A percentile compares a stretch with the other conserved stretches of the same genome.
Evolutionary conservation across 371 early-diverging fungal genomes (phyloP).

Genomic region (Thermomucor indicae-seudaticae): DNA sequence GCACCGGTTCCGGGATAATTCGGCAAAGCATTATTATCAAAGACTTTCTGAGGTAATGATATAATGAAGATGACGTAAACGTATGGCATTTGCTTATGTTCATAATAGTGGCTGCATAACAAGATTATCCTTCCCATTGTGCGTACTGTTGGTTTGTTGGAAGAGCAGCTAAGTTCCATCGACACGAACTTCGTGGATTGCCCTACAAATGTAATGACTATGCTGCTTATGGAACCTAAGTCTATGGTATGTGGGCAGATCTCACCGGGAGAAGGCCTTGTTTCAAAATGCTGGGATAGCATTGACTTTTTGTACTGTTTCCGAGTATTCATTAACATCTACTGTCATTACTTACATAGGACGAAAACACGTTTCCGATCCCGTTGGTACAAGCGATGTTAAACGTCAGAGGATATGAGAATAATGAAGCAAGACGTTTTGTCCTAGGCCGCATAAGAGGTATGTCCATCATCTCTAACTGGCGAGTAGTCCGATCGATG

Average conservation of each 20-base stretch:
- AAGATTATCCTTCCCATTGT: constrained; percentile 8
- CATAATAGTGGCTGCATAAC: constrained; percentile 6
- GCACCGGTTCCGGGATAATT: constrained; percentile 11
- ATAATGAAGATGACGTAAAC: not conserved
- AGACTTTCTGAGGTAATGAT: constrained; percentile 5
- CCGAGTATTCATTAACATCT: too few relatives aligned
- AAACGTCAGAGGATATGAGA: constrained; percentile 8
- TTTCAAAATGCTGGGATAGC: not conserved
- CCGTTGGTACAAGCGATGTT: constrained; percentile 6
- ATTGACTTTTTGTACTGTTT: not conserved
- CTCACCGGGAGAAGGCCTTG: too few relatives aligned
- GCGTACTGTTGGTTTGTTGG: constrained; percentile 3
- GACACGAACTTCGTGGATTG: constrained; percentile 10
- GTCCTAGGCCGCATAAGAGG: constrained; percentile 11
- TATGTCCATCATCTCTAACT: not conserved
- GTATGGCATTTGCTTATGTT: not conserved
- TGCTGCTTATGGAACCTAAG: constrained; percentile 5
- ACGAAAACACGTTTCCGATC: constrained; percentile 1
- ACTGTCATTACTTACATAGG: not conserved
- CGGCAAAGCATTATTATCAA: constrained; percentile 14
- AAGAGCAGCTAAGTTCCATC: constrained; percentile 6
- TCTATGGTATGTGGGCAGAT: constrained; percentile 8
- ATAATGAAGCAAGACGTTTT: constrained; percentile 2
- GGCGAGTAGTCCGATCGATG: not conserved
- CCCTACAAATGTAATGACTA: constrained; percentile 7